Conservation (phyloP, 2,329 filamentous ascomycete species). For the Nigrospora oryzae region DNA sequence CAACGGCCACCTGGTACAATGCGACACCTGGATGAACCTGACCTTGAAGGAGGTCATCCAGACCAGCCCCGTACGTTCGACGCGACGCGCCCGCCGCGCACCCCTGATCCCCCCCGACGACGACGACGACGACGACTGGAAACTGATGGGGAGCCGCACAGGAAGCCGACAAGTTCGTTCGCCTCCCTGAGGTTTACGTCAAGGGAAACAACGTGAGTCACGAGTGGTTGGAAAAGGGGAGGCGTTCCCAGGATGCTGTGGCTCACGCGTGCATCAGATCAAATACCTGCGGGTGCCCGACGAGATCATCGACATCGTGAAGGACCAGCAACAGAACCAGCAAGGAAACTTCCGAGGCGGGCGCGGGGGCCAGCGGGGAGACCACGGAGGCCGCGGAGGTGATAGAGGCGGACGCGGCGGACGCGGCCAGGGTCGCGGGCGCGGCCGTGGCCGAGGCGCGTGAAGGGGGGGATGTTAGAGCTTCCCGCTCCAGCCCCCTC, state of each 20-base stretch:
- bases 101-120: neutral
- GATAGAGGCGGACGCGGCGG: conserved; percentile 47
- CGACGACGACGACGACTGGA: too few relatives aligned
- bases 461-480: conserved; percentile 7
- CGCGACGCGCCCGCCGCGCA: neutral
- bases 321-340: conserved; percentile 80
- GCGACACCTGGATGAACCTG: conserved; percentile 99
- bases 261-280: conserved; percentile 54
- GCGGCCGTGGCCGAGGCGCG: conserved; percentile 29
- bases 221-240: neutral
- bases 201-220: conserved; percentile 89
- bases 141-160: conserved; percentile 17
- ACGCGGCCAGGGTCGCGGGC: conserved; percentile 40
- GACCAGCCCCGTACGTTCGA: conserved; percentile 65
- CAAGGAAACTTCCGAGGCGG: conserved; percentile 56
- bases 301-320: conserved; percentile 90
- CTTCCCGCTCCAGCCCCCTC: too few relatives aligned
- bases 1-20: conserved; percentile 91
- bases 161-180: conserved; percentile 91
- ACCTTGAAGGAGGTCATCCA: conserved; percentile 96
- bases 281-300: conserved; percentile 96
- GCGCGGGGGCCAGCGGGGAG: conserved; percentile 50
- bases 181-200: conserved; percentile 89
- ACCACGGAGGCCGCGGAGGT: conserved; percentile 48
- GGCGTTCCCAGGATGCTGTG: neutral